Percentiles rank a stretch among this genome's conserved stretches.
Conservation (phyloP, 2,329 filamentous ascomycete species). For the Fusarium sp. region DNA sequence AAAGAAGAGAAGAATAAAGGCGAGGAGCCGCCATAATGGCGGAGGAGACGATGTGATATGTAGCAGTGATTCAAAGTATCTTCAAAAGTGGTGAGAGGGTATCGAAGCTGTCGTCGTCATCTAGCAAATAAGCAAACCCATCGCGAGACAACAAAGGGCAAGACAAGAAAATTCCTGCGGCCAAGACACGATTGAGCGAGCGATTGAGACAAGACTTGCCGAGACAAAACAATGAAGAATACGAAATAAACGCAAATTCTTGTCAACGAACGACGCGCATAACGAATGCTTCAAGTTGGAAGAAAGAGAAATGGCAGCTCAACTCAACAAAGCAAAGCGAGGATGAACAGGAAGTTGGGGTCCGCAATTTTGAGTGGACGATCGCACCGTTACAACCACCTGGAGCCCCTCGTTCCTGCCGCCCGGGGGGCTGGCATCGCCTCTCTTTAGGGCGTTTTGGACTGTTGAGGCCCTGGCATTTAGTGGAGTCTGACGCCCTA, state of each 20-base stretch:
- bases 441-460: constrained; percentile 18
- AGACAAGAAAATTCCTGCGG: constrained; percentile 14
- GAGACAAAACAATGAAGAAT: constrained; percentile 22
- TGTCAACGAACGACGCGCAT: constrained; percentile 35
- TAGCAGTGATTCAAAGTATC: constrained; percentile 6
- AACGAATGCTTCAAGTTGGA: constrained; percentile 20
- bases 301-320: constrained; percentile 23
- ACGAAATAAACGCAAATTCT: constrained; percentile 17
- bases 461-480: constrained; percentile 13
- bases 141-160: constrained; percentile 24
- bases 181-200: constrained; percentile 21
- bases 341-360: background rate
- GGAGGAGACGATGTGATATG: constrained; percentile 4
- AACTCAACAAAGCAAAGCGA: background rate
- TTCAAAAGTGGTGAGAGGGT: constrained; percentile 37
- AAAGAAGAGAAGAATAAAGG: constrained; percentile 14
- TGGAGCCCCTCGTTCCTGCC: constrained; percentile 15
- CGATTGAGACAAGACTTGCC: constrained; percentile 23
- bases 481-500: constrained; percentile 7
- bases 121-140: constrained; percentile 39
- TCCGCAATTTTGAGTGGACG: constrained; percentile 12
- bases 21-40: constrained; percentile 34
- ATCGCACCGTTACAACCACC: constrained; percentile 16
- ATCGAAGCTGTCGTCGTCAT: constrained; percentile 43
- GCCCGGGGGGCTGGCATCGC: constrained; percentile 2